phyloP scores from a whole-genome alignment of 2,329 filamentous ascomycete genomes.

The Colletotrichum costaricense region DNA sequence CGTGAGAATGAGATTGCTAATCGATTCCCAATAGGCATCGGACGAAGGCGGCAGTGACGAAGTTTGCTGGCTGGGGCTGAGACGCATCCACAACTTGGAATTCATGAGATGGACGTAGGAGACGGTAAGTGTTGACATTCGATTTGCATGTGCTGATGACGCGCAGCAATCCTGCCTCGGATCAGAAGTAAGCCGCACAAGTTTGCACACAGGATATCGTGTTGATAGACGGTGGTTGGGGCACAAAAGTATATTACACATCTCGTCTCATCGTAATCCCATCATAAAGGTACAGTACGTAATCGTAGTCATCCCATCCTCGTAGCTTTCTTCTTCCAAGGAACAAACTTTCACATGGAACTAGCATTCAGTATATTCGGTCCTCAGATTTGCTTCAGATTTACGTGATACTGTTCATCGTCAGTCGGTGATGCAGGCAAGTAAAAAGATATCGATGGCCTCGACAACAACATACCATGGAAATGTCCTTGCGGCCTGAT shows the following conservation, averaged over 20 bases:
- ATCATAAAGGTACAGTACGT: not conserved
- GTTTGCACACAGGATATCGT: not conserved
- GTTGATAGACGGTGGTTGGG: not conserved
- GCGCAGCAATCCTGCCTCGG: not conserved
- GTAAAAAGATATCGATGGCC: not conserved
- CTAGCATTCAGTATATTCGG: not conserved
- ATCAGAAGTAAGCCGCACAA: not conserved
- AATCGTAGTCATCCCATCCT: not conserved
- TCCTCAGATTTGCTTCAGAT: conserved; percentile 28
- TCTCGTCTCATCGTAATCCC: not conserved
- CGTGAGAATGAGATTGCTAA: conserved; percentile 8
- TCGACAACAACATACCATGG: conserved; percentile 45
- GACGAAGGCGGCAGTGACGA: not conserved
- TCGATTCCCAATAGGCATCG: not conserved
- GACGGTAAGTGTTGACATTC: not conserved
- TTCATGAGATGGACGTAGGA: not conserved
- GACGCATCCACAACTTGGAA: not conserved
- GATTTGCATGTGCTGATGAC: not conserved
- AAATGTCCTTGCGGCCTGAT: conserved; percentile 43
- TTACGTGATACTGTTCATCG: conserved; percentile 28
- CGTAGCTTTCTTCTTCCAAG: not conserved
- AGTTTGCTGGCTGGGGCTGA: not conserved
- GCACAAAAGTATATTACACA: not conserved
- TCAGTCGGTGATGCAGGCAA: not conserved
- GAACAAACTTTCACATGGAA: not conserved